Evolutionary conservation across 108 stramenopile species (phyloP).

Genomic region (Nitzschia putrida): DNA sequence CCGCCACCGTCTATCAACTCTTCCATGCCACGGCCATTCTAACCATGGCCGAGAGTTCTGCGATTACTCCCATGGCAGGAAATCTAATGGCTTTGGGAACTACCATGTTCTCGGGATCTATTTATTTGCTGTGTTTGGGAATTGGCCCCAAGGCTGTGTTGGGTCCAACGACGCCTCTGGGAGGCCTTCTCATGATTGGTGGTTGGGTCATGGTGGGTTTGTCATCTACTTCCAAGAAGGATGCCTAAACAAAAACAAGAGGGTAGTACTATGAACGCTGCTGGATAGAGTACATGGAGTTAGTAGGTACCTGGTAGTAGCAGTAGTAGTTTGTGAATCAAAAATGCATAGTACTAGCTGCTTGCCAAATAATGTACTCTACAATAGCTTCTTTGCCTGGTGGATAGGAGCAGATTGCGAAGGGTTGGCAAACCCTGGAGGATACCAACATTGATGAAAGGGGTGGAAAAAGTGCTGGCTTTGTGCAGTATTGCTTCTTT

Average conservation of each 20-base stretch:
- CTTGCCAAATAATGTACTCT: too few relatives aligned
- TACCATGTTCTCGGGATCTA: conserved; percentile 76
- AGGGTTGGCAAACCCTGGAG: too few relatives aligned
- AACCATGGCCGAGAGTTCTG: conserved; percentile 45
- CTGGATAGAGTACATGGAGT: too few relatives aligned
- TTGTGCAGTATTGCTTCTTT: too few relatives aligned
- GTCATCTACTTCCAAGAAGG: not conserved
- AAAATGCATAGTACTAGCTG: too few relatives aligned
- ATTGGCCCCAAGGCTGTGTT: conserved; percentile 72
- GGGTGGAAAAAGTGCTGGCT: too few relatives aligned
- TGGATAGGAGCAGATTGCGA: too few relatives aligned
- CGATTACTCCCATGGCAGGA: conserved; percentile 45
- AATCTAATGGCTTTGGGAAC: conserved; percentile 69
- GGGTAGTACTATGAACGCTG: not conserved
- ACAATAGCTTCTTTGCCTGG: too few relatives aligned
- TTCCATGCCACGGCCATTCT: conserved; percentile 78
- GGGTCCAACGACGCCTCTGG: conserved; percentile 85
- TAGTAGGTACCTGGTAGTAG: too few relatives aligned
- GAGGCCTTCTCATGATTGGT: conserved; percentile 83
- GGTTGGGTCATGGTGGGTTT: conserved; percentile 71
- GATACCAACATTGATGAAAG: too few relatives aligned
- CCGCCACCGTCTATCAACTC: conserved; percentile 79
- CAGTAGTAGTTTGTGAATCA: too few relatives aligned
- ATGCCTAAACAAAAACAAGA: not conserved
- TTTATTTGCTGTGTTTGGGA: conserved; percentile 68